Conservation (phyloP, 768 basidiomycete genomes). For the Lactarius akahatsu region DNA sequence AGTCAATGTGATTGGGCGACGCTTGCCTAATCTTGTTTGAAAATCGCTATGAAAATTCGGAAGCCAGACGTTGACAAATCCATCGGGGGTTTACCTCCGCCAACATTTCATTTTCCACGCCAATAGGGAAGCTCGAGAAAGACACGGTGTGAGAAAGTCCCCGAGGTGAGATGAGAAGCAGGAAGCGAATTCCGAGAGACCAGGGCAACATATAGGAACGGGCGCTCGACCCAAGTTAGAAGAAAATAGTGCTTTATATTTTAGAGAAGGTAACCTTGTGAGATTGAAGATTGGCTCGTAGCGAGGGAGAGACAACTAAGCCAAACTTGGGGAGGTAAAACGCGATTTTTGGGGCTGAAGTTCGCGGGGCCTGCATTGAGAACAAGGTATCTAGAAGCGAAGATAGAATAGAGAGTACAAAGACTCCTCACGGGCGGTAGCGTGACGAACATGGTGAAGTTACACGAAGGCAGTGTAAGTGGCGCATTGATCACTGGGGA, state of each 20-base stretch:
- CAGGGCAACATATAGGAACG: not conserved
- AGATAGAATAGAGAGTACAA: conserved; percentile 14
- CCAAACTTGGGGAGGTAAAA: not conserved
- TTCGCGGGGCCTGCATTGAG: conserved; percentile 5
- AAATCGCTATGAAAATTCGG: not conserved
- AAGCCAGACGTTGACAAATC: not conserved
- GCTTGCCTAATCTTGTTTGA: not conserved
- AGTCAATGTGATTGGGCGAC: not conserved
- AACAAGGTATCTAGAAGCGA: conserved; percentile 2
- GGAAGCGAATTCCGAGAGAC: not conserved
- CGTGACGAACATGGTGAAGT: not conserved
- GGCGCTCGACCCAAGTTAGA: not conserved
- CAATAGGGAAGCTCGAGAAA: not conserved
- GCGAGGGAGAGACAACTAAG: not conserved
- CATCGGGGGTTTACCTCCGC: not conserved
- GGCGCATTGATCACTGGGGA: not conserved
- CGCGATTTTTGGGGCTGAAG: not conserved
- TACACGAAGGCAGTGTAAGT: not conserved
- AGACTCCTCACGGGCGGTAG: not conserved
- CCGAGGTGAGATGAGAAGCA: not conserved
- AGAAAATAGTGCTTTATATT: conserved; percentile 4
- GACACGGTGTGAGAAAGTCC: not conserved
- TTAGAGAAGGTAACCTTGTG: not conserved
- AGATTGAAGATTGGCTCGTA: not conserved
- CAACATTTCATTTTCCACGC: not conserved